These are phyloP conservation scores for Ganoderma lingzhi DNA, from an alignment of 1,284 basidiomycete species.

Conservation along the genomic window DNA sequence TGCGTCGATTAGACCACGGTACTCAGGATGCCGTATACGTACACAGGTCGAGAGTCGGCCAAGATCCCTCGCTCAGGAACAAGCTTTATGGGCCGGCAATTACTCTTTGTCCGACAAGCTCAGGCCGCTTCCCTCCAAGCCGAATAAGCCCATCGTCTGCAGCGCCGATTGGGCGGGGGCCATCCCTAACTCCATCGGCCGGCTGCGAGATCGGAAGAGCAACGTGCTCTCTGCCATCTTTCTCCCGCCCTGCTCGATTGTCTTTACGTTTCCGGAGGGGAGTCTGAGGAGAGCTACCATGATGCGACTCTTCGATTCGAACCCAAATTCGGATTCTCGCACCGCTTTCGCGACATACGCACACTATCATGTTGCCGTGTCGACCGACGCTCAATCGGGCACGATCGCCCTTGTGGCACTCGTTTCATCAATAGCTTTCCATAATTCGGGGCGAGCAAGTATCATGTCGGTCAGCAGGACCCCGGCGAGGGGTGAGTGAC, in stretches of 20 bases:
- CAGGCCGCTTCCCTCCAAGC: conserved; percentile 3
- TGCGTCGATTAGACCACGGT: conserved; percentile 16
- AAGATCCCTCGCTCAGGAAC: conserved; percentile 11
- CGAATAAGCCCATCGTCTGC: conserved; percentile 3
- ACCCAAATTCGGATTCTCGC: neutral
- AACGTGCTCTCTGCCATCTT: conserved; percentile 15
- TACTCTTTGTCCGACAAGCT: conserved; percentile 21
- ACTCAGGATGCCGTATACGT: conserved; percentile 7
- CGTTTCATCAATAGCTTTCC: conserved; percentile 16
- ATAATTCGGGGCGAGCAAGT: conserved; percentile 10
- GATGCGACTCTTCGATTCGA: conserved; percentile 1
- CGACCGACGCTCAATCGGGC: conserved; percentile 9
- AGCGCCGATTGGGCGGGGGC: neutral
- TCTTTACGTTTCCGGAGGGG: conserved; percentile 8
- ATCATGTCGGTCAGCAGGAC: neutral
- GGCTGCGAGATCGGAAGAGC: conserved; percentile 17
- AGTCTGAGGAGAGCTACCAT: neutral
- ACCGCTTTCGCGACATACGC: conserved; percentile 9
- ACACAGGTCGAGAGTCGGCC: neutral
- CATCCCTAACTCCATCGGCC: conserved; percentile 21
- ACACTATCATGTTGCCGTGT: conserved; percentile 6
- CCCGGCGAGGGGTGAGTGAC: neutral
- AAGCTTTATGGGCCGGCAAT: neutral
- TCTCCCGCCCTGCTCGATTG: conserved; percentile 2
- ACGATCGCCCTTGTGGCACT: conserved; percentile 31